Conservation (phyloP, 2,329 filamentous ascomycete genomes). For the Penicillium sp. region DNA sequence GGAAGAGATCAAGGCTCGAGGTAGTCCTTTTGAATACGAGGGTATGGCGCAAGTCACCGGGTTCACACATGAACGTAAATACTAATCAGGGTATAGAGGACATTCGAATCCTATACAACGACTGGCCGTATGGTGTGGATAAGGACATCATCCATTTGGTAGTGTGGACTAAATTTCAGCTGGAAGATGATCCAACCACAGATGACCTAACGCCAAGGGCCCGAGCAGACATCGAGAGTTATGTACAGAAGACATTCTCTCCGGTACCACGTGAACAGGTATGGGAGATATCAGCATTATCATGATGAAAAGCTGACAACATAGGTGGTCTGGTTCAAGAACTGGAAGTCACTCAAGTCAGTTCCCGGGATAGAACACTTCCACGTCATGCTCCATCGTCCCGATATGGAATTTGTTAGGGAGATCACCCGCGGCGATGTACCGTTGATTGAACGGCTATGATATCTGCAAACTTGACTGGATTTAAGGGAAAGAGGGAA, state of each 20-base stretch:
- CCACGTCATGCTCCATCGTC: constrained; percentile 84
- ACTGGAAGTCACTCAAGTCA: constrained; percentile 82
- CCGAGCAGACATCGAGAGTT: constrained; percentile 65
- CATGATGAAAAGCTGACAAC: constrained; percentile 5
- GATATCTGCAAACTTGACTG: neutral
- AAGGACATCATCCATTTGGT: constrained; percentile 76
- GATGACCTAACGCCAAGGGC: constrained; percentile 66
- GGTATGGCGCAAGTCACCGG: constrained; percentile 29
- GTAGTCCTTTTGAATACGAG: constrained; percentile 33
- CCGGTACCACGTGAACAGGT: constrained; percentile 42
- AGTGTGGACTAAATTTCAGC: constrained; percentile 86
- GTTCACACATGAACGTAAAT: neutral
- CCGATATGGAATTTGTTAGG: constrained; percentile 66
- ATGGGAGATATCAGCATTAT: constrained; percentile 25
- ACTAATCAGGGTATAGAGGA: constrained; percentile 48
- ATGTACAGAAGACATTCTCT: constrained; percentile 65
- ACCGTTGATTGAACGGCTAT: constrained; percentile 56
- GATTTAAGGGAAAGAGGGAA: neutral
- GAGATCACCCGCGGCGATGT: constrained; percentile 72
- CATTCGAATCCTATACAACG: constrained; percentile 76
- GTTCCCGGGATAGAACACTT: constrained; percentile 89
- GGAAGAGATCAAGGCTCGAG: constrained; percentile 33
- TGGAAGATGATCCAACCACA: constrained; percentile 65
- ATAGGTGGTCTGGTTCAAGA: constrained; percentile 83
- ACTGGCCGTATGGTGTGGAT: constrained; percentile 92